Percentiles rank a stretch among this genome's conserved stretches.
Evolutionary conservation across 805 yeast genomes (phyloP).

Genomic region (Kuraishia piskuri): DNA sequence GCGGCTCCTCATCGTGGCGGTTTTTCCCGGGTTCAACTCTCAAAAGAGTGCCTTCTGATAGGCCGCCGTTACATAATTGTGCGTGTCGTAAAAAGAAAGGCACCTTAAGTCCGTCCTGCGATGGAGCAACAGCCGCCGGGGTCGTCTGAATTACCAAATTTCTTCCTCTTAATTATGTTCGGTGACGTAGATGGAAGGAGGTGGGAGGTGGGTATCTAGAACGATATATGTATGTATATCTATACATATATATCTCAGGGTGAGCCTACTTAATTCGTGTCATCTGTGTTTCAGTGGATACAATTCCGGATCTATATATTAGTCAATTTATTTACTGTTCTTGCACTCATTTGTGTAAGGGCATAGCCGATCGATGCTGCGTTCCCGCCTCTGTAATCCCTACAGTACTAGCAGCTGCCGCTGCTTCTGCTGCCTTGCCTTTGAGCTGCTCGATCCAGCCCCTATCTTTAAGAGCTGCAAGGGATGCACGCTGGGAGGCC

Average conservation of each 20-base stretch:
- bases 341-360: background rate
- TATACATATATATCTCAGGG: too few relatives aligned
- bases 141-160: too few relatives aligned
- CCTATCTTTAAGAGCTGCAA: background rate
- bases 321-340: background rate
- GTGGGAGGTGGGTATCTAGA: too few relatives aligned
- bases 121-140: background rate
- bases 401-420: too few relatives aligned
- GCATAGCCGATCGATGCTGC: too few relatives aligned
- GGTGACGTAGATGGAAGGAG: too few relatives aligned
- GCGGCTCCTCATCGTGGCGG: background rate
- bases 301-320: background rate
- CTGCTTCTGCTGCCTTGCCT: background rate
- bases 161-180: too few relatives aligned
- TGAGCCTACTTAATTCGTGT: too few relatives aligned
- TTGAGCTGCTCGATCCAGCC: background rate
- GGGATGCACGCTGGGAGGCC: background rate
- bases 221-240: too few relatives aligned
- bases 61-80: background rate
- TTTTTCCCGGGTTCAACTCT: background rate
- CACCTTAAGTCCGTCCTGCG: background rate
- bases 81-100: background rate
- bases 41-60: background rate
- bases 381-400: background rate
- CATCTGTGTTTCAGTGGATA: too few relatives aligned